Base-by-base conservation (phyloP, 176 grass and related monocot species). In the Melocanna baccifera region DNA sequence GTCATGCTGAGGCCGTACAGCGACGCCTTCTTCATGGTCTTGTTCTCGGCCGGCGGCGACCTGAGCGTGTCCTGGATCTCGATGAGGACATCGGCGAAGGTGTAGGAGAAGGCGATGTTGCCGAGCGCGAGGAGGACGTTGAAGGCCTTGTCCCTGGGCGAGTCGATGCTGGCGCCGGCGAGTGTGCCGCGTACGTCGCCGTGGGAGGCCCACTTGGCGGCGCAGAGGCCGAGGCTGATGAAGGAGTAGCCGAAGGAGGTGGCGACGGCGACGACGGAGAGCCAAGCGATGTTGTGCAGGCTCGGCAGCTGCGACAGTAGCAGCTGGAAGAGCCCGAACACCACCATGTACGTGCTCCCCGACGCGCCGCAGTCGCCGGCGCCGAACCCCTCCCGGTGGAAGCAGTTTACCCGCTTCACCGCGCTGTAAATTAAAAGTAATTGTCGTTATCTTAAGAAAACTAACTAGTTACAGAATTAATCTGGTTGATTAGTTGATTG, bases 161-260 rank as follows among this genome's bases (percentile, higher is more conserved):
- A 28, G 23, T 51, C 83, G 3, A 62, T 4, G 80, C 12, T 28
- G 69, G 96, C 86, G 22, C 96, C 96, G 4, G 71, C 73, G 2
- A 99, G 77, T 14, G 93, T 92, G 72, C 93, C 96, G 30, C 93
- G 87, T n/a, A 89, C 12, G 2, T 76, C 89, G 39, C 91, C 91
- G 45, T 99, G 93, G 13, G 93, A 86, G 0, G 39, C 88, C 93
- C 93, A 94, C 42, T 99, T 99, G 34, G 87, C 91, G 6, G 86
- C 69, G 68, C 96, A 99, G 9, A 99, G 88, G 53, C 96, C 96
- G n/a, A 99, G 91, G 77, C 96, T 87, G 83, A 96, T 89, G 90
- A 96, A 91, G 87, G 96, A 99, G 81, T 99, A 99, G 72, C 86
- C 93, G n/a, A 99, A 89, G n/a, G 96, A 96, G 63, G 96, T 99